Evolutionary conservation across 148 eudicot species (phyloP).

Genomic region (Gaultheria prostrata): DNA sequence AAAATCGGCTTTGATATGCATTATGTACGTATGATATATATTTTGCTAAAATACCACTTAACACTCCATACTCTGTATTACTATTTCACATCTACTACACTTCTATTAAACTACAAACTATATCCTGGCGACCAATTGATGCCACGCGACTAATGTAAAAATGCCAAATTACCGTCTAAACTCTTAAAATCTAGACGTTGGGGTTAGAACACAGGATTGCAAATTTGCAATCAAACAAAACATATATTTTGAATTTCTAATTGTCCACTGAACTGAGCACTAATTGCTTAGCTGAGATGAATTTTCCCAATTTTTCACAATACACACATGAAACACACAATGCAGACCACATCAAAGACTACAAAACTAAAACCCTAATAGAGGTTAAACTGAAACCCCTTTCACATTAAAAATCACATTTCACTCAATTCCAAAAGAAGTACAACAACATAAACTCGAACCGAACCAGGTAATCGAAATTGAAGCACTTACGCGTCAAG

Average conservation of each 20-base stretch:
- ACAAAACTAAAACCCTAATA: not conserved
- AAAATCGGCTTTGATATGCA: not conserved
- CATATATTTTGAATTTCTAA: not conserved
- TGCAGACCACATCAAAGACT: not conserved
- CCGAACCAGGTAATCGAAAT: not conserved
- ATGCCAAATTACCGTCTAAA: too few species aligned
- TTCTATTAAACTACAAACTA: not conserved
- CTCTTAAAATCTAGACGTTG: too few species aligned
- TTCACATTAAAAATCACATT: not conserved
- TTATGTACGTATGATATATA: not conserved
- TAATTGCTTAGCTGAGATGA: not conserved
- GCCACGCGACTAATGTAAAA: not conserved
- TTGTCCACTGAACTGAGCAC: not conserved
- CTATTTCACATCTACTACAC: not conserved
- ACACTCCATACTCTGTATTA: not conserved
- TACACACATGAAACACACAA: not conserved
- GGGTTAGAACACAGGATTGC: not conserved
- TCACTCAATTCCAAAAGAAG: not conserved
- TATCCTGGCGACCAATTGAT: not conserved
- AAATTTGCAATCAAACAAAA: not conserved
- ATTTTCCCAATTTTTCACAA: not conserved
- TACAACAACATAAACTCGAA: not conserved
- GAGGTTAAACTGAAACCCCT: not conserved
- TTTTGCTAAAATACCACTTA: not conserved
- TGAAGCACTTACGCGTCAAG: conserved; percentile 61